phyloP scores from a whole-genome alignment of 768 basidiomycete species.

The Fomitopsis serialis region DNA sequence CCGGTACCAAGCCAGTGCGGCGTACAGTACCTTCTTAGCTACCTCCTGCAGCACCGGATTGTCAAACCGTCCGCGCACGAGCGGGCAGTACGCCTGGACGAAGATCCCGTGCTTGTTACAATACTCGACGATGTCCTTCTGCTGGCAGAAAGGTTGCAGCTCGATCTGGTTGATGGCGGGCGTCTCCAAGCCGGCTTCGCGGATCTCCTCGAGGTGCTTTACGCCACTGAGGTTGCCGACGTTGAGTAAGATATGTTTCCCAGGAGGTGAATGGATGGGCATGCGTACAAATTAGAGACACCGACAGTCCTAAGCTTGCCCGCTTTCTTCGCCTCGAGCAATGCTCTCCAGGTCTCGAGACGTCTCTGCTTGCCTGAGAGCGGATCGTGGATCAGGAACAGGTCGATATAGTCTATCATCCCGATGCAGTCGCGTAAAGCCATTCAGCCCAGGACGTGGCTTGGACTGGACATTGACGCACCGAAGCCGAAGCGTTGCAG shows the following conservation, averaged over 20 bases:
- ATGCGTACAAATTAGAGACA: conserved; percentile 42
- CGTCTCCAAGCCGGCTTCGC: conserved; percentile 49
- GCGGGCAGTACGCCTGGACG: conserved; percentile 52
- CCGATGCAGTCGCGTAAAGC: background rate
- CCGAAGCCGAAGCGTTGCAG: conserved; percentile 55
- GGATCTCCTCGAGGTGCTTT: conserved; percentile 73
- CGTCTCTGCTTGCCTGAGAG: conserved; percentile 30
- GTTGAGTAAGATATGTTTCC: too few species aligned
- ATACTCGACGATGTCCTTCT: conserved; percentile 74
- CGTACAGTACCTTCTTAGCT: conserved; percentile 46
- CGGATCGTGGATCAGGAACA: conserved; percentile 41
- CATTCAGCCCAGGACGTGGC: conserved; percentile 8
- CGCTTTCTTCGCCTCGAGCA: conserved; percentile 28
- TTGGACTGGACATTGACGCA: conserved; percentile 30
- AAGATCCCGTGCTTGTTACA: conserved; percentile 33
- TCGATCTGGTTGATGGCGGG: conserved; percentile 83
- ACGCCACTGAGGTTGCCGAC: conserved; percentile 39
- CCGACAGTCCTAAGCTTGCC: conserved; percentile 35
- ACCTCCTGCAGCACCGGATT: conserved; percentile 48
- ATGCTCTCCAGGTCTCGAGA: conserved; percentile 33
- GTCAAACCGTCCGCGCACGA: conserved; percentile 45
- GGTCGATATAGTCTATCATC: conserved; percentile 32
- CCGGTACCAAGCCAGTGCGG: conserved; percentile 73
- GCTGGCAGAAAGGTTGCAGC: conserved; percentile 79
- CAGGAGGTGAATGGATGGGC: background rate